A percentile compares a stretch with the other conserved stretches of the same genome.
phyloP scores from a whole-genome alignment of 225 moss, liverwort and hornwort genomes.

The Neckera pumila region DNA sequence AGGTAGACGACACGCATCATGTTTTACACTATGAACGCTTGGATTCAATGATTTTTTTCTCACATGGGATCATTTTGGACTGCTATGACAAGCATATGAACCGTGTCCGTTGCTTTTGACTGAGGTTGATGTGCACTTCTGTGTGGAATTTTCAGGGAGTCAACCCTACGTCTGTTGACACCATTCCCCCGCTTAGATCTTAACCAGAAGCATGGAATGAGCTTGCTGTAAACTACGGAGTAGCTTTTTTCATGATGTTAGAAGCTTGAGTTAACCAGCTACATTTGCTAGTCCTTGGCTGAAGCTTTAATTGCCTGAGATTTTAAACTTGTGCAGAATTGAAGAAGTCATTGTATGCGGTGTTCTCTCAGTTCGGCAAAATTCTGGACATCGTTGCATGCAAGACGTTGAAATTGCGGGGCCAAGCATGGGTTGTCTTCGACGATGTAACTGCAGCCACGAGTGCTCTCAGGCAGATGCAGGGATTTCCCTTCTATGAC shows the following conservation, averaged over 20 bases:
- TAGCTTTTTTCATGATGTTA: background rate
- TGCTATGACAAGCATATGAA: background rate
- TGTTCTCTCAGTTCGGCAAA: conserved; percentile 97
- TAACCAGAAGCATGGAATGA: background rate
- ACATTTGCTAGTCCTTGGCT: background rate
- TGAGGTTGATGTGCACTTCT: background rate
- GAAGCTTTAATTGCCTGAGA: background rate
- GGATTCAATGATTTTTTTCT: background rate
- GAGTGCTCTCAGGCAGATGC: conserved; percentile 98
- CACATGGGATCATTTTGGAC: background rate
- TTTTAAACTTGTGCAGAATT: conserved; percentile 49
- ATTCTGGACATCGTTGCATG: conserved; percentile 92
- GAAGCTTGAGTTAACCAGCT: background rate
- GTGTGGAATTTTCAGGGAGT: background rate
- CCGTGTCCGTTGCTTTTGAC: background rate
- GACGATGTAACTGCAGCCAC: conserved; percentile 95
- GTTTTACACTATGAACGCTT: background rate
- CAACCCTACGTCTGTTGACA: background rate
- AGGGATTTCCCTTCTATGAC: conserved; percentile 97
- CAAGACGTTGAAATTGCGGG: conserved; percentile 93
- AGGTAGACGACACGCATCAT: background rate
- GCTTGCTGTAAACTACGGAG: background rate
- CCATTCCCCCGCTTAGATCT: background rate
- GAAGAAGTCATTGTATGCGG: conserved; percentile 96
- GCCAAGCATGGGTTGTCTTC: conserved; percentile 98